Conservation (phyloP, 768 basidiomycete species). For the Leucogyrophana mollusca region DNA sequence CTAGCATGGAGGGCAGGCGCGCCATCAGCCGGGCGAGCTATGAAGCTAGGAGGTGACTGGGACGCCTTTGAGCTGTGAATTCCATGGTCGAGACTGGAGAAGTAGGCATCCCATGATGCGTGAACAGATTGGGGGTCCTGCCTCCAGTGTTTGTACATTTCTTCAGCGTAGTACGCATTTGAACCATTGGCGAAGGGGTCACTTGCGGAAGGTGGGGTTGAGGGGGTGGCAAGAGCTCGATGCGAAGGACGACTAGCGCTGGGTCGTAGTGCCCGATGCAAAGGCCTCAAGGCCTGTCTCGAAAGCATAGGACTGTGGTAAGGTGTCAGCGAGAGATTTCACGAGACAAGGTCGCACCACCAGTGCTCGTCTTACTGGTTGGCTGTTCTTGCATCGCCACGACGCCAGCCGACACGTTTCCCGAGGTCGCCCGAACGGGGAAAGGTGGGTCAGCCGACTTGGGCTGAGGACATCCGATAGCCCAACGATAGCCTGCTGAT, state of each 20-base stretch:
- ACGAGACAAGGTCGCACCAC: too few relatives aligned
- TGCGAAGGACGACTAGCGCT: constrained; percentile 8
- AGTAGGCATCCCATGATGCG: constrained; percentile 88
- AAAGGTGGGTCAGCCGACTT: too few relatives aligned
- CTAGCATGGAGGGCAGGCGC: constrained; percentile 63
- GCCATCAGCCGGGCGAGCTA: constrained; percentile 67
- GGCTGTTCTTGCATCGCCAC: too few relatives aligned
- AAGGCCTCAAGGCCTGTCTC: constrained; percentile 22
- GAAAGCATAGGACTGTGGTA: constrained; percentile 18
- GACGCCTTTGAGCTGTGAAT: constrained; percentile 71
- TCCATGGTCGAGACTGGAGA: constrained; percentile 83
- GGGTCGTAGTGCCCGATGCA: constrained; percentile 13
- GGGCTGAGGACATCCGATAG: too few relatives aligned
- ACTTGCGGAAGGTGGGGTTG: constrained; percentile 57
- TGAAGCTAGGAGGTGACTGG: constrained; percentile 67
- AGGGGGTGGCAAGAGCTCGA: constrained; percentile 38
- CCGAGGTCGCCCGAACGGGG: too few relatives aligned
- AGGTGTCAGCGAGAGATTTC: too few relatives aligned
- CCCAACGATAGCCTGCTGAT: too few relatives aligned
- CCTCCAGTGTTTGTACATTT: constrained; percentile 88
- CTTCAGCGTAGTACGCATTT: constrained; percentile 87
- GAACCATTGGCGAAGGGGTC: constrained; percentile 85
- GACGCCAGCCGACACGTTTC: too few relatives aligned
- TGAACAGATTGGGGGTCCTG: constrained; percentile 87
- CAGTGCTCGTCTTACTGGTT: too few relatives aligned